A percentile compares a stretch with the other conserved stretches of the same genome.
These are phyloP conservation scores for Polygonum aviculare DNA, from an alignment of 148 eudicot genomes.

Conservation along the genomic window DNA sequence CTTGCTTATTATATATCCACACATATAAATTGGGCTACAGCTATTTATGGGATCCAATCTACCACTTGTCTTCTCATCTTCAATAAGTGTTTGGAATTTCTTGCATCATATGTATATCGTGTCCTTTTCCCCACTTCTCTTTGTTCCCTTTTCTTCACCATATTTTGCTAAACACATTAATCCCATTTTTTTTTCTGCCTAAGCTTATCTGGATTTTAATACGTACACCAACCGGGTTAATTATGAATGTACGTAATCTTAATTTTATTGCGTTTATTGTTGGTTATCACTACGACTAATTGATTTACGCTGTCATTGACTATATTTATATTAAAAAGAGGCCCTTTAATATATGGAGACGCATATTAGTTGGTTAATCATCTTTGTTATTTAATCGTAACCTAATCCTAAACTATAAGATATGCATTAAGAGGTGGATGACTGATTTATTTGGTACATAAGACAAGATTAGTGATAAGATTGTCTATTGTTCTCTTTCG, in stretches of 20 bases:
- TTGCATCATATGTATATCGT: not conserved
- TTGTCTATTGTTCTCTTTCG: not conserved
- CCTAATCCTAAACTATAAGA: not conserved
- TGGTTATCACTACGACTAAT: too few species aligned
- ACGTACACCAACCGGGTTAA: too few species aligned
- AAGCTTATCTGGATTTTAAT: too few species aligned
- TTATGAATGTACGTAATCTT: too few species aligned
- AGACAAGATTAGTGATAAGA: conserved; percentile 4
- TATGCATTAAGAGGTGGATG: not conserved
- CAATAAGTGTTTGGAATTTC: not conserved
- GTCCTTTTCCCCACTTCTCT: not conserved
- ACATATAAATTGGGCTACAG: not conserved
- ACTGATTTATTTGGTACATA: not conserved
- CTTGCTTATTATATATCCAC: not conserved
- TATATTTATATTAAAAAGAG: not conserved
- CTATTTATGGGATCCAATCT: not conserved
- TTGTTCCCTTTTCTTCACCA: not conserved
- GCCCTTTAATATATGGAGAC: not conserved
- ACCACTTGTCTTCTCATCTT: not conserved
- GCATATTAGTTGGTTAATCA: not conserved
- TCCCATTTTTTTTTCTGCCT: too few species aligned
- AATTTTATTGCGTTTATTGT: too few species aligned
- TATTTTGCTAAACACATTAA: not conserved
- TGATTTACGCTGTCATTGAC: not conserved
- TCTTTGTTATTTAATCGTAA: not conserved